These are phyloP conservation scores for Lobosporangium transversale DNA, from an alignment of 192 early-diverging fungal species.

Conservation along the genomic window DNA sequence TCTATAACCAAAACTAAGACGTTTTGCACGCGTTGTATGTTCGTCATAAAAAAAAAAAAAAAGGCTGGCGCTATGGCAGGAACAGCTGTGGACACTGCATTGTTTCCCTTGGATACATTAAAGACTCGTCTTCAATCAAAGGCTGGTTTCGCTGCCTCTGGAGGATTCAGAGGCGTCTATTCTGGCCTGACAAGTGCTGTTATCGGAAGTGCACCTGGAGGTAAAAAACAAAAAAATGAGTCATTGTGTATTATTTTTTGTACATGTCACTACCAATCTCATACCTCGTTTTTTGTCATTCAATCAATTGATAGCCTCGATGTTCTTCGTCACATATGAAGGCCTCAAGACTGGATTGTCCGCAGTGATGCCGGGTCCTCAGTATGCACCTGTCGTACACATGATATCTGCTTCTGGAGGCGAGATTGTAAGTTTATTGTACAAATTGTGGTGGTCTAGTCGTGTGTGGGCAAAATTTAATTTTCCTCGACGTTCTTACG, in stretches of 20 bases:
- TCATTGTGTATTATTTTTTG: not conserved
- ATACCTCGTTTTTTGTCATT: too few species aligned
- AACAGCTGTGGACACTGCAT: constrained; percentile 89
- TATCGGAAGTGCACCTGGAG: constrained; percentile 92
- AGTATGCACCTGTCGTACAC: constrained; percentile 76
- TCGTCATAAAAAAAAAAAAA: not conserved
- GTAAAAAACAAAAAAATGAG: constrained; percentile 41
- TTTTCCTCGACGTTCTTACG: too few species aligned
- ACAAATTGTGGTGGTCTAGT: too few species aligned
- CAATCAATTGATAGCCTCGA: constrained; percentile 70
- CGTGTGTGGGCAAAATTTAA: not conserved
- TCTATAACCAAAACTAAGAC: not conserved
- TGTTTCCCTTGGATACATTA: constrained; percentile 97
- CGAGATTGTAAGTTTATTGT: constrained; percentile 78
- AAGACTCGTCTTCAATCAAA: constrained; percentile 94
- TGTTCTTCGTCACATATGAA: constrained; percentile 96
- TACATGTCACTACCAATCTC: too few species aligned
- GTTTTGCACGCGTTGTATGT: not conserved
- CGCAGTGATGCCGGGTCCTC: constrained; percentile 43
- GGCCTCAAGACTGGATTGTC: constrained; percentile 69
- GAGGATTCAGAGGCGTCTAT: constrained; percentile 92
- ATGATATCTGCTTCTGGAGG: constrained; percentile 91
- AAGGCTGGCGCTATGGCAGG: constrained; percentile 90
- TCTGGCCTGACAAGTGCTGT: constrained; percentile 89
- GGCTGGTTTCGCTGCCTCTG: constrained; percentile 83